Evolutionary conservation across 73 alveolate species (phyloP).

Genomic region (Effrenium voratum): DNA sequence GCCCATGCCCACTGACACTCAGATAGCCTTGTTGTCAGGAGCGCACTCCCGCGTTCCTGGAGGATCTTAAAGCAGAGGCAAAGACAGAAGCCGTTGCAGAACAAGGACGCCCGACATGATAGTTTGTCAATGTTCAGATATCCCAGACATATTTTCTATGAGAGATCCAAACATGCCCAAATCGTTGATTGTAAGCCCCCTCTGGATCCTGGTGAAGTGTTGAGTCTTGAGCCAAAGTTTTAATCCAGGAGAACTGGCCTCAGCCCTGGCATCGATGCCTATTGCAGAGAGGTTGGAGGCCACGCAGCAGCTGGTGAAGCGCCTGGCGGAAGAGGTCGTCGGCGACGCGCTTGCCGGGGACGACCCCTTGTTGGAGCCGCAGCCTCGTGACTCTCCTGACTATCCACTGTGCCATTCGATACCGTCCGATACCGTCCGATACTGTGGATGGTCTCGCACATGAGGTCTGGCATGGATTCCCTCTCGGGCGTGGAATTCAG

Average conservation of each 20-base stretch:
- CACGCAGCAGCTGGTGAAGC: conserved; percentile 38
- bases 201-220: neutral
- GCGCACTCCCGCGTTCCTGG: conserved; percentile 43
- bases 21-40: neutral
- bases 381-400: neutral
- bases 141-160: too few species aligned
- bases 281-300: conserved; percentile 45
- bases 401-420: too few species aligned
- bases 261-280: conserved; percentile 38
- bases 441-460: neutral
- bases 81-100: too few species aligned
- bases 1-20: neutral
- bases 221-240: too few species aligned
- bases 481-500: conserved; percentile 91
- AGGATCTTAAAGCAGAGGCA: conserved; percentile 68
- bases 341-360: conserved; percentile 58
- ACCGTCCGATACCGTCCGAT: too few species aligned
- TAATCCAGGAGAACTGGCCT: conserved; percentile 44
- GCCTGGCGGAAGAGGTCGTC: conserved; percentile 73
- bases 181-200: neutral
- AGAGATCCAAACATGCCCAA: neutral
- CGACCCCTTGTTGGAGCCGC: conserved; percentile 51
- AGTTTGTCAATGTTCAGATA: too few species aligned
- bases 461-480: conserved; percentile 83
- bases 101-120: too few species aligned